These are phyloP conservation scores for Jatropha curcas DNA, from an alignment of 345 rosid species.

Conservation along the genomic window DNA sequence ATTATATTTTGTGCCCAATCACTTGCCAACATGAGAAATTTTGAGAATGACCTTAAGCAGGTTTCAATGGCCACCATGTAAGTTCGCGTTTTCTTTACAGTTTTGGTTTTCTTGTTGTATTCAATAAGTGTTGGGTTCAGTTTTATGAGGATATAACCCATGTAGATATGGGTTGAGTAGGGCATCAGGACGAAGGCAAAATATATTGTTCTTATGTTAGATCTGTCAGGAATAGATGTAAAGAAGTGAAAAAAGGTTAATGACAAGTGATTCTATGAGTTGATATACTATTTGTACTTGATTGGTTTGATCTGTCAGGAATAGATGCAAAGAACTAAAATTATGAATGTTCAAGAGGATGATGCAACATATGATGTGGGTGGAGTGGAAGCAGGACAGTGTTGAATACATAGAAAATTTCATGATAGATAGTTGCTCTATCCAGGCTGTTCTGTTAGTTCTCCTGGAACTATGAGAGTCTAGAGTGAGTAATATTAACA, in stretches of 20 bases:
- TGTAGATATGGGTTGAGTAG: too few relatives aligned
- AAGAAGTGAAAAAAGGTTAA: neutral
- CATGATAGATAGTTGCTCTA: neutral
- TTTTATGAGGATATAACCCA: too few relatives aligned
- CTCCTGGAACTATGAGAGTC: neutral
- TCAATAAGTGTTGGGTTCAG: neutral
- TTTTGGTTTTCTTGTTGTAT: neutral
- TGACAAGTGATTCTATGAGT: neutral
- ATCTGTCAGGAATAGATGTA: neutral
- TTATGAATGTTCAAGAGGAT: neutral
- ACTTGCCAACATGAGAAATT: slow-evolving; percentile 79
- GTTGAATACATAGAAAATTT: too few relatives aligned
- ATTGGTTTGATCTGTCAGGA: too few relatives aligned
- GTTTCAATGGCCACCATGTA: slow-evolving; percentile 98
- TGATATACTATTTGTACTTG: neutral
- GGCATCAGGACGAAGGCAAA: too few relatives aligned
- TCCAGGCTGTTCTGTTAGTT: too few relatives aligned
- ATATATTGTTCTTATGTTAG: too few relatives aligned
- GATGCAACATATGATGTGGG: neutral
- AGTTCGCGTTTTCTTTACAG: slow-evolving; percentile 20
- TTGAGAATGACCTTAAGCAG: slow-evolving; percentile 91
- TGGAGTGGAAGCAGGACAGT: neutral
- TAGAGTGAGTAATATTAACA: neutral
- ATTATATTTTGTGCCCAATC: slow-evolving; percentile 95
- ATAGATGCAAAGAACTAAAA: neutral